Evolutionary conservation across 1,284 basidiomycete genomes (phyloP), one percentile per base, ranked within the genome.

Genomic region (Marasmius tenuissimus): DNA sequence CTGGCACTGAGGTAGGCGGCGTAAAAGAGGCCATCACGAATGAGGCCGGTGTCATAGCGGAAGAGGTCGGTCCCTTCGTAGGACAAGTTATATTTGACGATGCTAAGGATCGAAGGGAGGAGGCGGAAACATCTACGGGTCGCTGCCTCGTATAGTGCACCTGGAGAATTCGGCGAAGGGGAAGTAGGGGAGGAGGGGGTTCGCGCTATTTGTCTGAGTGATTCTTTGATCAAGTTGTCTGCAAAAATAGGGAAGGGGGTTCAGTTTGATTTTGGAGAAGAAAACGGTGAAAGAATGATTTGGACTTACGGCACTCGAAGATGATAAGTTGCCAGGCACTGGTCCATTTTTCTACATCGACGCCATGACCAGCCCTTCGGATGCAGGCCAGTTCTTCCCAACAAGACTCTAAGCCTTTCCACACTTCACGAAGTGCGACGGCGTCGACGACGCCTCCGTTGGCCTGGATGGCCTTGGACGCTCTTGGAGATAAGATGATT

Each of bases 351-450:
- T 89, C 86, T 20, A 84, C 73, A 64, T 89, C 85, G 35, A 79
- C 76, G 14, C 83, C 78, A 9, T 72, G 60, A 22, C 74, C 70
- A 35, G 74, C 72, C 27, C 75, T 72, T 33, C 86, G 81, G 57
- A 95, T 75, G 11, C 73, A 73, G 40, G 93, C 92, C 61, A 96
- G 88, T 60, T 93, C 91, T 50, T 89, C 84, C 92, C 92, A 95
- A 63, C 85, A 91, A 37, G 76, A 77, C 64, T 93, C 91, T 10
- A 96, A 82, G n/a, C 82, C 82, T 20, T 88, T 84, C 94, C 94
- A 96, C 10, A 91, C 87, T 59, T 87, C 82, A 35, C 85, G 78
- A 69, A 96, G 80, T 3, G 81, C 79, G 35, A 82, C 78, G 20
- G 83, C 84, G 67, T 91, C 85, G 42, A 94, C 77, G 5, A 77